These are phyloP conservation scores for Eruca vesicaria DNA, from an alignment of 441 rosid species.

Conservation along the genomic window DNA sequence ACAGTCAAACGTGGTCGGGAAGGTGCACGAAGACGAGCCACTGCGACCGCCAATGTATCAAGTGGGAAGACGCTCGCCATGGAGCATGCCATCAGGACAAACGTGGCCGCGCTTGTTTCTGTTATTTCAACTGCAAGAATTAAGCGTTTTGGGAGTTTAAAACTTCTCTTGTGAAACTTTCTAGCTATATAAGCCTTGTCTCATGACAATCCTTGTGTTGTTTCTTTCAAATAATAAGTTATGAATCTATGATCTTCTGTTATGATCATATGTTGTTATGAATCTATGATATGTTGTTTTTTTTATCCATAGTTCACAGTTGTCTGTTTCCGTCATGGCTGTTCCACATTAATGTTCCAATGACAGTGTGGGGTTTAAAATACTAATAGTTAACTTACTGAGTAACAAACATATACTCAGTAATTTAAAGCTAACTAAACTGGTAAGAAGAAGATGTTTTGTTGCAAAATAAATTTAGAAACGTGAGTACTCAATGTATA, in stretches of 20 bases:
- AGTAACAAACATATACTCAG: too few species aligned
- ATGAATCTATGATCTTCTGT: not conserved
- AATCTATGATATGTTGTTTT: not conserved
- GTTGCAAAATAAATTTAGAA: too few species aligned
- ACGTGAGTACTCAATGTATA: too few species aligned
- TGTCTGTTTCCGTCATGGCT: too few species aligned
- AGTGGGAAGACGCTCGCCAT: not conserved
- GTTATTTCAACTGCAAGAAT: not conserved
- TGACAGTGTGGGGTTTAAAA: too few species aligned
- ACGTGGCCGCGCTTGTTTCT: conserved; percentile 3
- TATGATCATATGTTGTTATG: not conserved
- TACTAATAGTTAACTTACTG: too few species aligned
- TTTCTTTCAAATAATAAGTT: not conserved
- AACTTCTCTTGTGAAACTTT: not conserved
- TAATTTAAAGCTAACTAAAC: too few species aligned
- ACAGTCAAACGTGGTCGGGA: not conserved
- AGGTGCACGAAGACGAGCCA: conserved; percentile 5
- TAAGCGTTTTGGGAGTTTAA: not conserved
- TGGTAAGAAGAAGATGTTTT: too few species aligned
- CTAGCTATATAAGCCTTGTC: not conserved
- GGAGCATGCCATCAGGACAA: conserved; percentile 4
- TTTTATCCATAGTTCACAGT: not conserved
- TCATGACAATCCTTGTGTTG: not conserved
- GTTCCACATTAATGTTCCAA: too few species aligned
- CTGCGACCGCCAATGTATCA: conserved; percentile 1